Evolutionary conservation across 2,329 filamentous ascomycete genomes (phyloP).

Genomic region (Penicillium polonicum): DNA sequence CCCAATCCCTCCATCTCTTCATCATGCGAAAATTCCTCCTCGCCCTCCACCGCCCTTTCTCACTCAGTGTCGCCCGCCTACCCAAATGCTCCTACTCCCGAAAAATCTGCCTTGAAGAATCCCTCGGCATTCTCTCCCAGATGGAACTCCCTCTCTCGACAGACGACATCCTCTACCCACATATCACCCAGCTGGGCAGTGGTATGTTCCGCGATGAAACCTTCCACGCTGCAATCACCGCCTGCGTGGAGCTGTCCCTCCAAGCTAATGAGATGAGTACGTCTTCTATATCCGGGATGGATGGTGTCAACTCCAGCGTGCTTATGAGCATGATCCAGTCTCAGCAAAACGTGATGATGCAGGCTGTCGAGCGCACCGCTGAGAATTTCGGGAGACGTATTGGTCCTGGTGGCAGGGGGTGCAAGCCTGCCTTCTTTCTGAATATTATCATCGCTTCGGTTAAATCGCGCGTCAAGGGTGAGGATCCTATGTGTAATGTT

Average conservation of each 20-base stretch:
- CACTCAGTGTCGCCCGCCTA: slow-evolving; percentile 32
- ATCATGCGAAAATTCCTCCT: slow-evolving; percentile 57
- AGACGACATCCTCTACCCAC: slow-evolving; percentile 25
- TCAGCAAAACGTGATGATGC: slow-evolving; percentile 32
- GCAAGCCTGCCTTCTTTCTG: slow-evolving; percentile 33
- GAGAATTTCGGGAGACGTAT: slow-evolving; percentile 32
- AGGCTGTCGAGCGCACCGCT: slow-evolving; percentile 30
- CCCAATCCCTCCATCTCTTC: slow-evolving; percentile 48
- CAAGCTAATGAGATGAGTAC: slow-evolving; percentile 29
- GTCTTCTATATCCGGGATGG: slow-evolving; percentile 14
- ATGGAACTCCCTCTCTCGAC: slow-evolving; percentile 23
- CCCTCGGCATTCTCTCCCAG: slow-evolving; percentile 37
- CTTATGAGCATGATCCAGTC: slow-evolving; percentile 34
- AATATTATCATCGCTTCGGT: slow-evolving; percentile 31
- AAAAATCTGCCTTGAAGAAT: slow-evolving; percentile 38
- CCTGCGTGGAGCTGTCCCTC: slow-evolving; percentile 35
- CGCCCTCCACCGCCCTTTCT: slow-evolving; percentile 51
- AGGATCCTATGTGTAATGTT: slow-evolving; percentile 28
- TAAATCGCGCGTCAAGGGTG: slow-evolving; percentile 33
- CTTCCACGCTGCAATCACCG: slow-evolving; percentile 33
- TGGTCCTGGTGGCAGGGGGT: slow-evolving; percentile 26
- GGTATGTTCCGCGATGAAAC: slow-evolving; percentile 40
- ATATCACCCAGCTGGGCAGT: slow-evolving; percentile 32
- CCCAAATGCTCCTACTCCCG: slow-evolving; percentile 40
- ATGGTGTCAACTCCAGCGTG: slow-evolving; percentile 22